Conservation (phyloP, 768 basidiomycete species). For the Tulasnella sp. region DNA sequence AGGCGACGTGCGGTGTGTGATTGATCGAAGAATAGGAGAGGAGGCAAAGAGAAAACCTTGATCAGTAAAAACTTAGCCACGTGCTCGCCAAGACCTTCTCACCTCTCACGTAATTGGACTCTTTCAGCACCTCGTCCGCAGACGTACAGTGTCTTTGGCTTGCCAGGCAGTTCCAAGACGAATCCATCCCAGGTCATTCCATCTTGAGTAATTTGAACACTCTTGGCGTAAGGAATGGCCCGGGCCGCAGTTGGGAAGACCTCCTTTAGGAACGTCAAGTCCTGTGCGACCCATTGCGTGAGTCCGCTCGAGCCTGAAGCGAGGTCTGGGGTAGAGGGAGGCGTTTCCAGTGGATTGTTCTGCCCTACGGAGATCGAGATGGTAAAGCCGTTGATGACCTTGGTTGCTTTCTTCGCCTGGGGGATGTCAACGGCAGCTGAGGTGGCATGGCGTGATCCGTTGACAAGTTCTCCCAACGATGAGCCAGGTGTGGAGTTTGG, state of each 20-base stretch:
- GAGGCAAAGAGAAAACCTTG: background rate
- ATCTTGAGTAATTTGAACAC: conserved; percentile 66
- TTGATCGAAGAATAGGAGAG: background rate
- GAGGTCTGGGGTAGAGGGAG: conserved; percentile 64
- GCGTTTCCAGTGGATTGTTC: conserved; percentile 53
- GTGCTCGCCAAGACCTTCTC: conserved; percentile 31
- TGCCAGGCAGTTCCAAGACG: conserved; percentile 61
- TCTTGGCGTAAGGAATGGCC: conserved; percentile 67
- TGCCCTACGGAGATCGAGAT: conserved; percentile 15
- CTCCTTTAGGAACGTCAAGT: conserved; percentile 59
- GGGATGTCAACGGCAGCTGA: conserved; percentile 4
- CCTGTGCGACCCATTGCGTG: background rate
- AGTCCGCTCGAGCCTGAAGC: background rate
- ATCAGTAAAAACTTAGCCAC: conserved; percentile 9
- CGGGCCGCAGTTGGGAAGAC: conserved; percentile 67
- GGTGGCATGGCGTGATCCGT: conserved; percentile 11
- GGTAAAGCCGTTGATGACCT: conserved; percentile 15
- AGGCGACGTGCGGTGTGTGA: conserved; percentile 6
- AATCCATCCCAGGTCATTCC: conserved; percentile 72
- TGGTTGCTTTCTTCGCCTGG: conserved; percentile 13
- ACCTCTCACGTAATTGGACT: conserved; percentile 83
- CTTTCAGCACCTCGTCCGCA: conserved; percentile 77
- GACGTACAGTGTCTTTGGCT: conserved; percentile 73
- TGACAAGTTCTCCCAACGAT: conserved; percentile 25
- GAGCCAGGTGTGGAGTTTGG: conserved; percentile 26